Evolutionary conservation across 169 alveolate species (phyloP).

Genomic region (Cryptosporidium viatorum): DNA sequence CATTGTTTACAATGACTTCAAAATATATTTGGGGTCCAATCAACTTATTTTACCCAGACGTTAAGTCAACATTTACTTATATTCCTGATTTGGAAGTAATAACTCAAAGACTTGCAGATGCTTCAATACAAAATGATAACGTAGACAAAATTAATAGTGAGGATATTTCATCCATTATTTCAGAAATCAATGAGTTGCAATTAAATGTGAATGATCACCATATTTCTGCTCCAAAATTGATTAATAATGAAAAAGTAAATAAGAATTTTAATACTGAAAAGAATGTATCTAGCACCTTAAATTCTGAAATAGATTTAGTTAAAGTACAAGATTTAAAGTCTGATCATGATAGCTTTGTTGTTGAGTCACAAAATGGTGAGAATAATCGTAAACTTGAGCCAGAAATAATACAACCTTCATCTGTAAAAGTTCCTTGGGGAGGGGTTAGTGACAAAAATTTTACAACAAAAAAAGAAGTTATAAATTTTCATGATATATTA

Average conservation of each 20-base stretch:
- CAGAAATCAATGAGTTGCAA: constrained; percentile 29
- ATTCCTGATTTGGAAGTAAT: constrained; percentile 24
- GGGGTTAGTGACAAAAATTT: background rate
- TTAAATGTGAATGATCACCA: background rate
- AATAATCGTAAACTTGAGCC: background rate
- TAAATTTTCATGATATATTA: constrained; percentile 22
- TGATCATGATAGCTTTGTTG: background rate
- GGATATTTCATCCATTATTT: constrained; percentile 13
- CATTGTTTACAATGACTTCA: background rate
- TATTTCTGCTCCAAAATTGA: constrained; percentile 7
- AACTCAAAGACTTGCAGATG: background rate
- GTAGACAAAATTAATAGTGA: constrained; percentile 19
- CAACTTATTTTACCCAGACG: constrained; percentile 19
- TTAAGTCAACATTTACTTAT: constrained; percentile 7
- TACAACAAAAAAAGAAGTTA: background rate
- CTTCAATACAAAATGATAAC: background rate
- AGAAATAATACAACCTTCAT: background rate
- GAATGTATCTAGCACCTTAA: background rate
- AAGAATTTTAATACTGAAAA: background rate
- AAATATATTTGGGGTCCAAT: constrained; percentile 41
- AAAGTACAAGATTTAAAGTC: background rate
- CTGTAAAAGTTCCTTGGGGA: constrained; percentile 10
- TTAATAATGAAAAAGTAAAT: background rate
- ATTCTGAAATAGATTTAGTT: background rate
- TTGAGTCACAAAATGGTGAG: background rate